Conservation (phyloP, 805 yeast species). For the Candida caryicola region DNA sequence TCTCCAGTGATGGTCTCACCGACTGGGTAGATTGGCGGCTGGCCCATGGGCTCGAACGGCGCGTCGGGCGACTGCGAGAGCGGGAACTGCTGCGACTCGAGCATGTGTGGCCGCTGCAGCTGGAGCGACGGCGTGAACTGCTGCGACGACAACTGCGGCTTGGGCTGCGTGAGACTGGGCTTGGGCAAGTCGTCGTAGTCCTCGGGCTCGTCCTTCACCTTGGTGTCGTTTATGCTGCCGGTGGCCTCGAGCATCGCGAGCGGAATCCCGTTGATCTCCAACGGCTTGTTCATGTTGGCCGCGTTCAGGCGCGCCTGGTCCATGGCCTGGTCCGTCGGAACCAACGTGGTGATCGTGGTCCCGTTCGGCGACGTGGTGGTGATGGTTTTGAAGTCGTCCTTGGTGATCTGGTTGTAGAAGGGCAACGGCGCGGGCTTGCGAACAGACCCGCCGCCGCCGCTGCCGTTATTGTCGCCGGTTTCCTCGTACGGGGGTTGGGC, state of each 20-base stretch:
- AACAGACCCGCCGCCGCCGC: slow-evolving; percentile 12
- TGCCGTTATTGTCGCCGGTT: slow-evolving; percentile 2
- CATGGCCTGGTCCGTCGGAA: slow-evolving; percentile 80
- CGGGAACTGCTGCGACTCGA: slow-evolving; percentile 4
- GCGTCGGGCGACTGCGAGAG: slow-evolving; percentile 3
- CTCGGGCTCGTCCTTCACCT: slow-evolving; percentile 5
- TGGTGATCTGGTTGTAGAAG: slow-evolving; percentile 84
- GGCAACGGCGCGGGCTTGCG: slow-evolving; percentile 70
- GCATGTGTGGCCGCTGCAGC: slow-evolving; percentile 1
- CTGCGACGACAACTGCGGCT: slow-evolving; percentile 1
- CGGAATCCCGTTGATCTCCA: slow-evolving; percentile 68
- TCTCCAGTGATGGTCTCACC: not conserved
- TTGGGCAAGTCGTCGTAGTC: not conserved
- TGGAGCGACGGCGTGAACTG: slow-evolving; percentile 7
- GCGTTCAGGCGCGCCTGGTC: slow-evolving; percentile 57
- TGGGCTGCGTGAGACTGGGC: not conserved
- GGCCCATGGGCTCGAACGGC: not conserved
- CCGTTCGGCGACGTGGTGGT: slow-evolving; percentile 90
- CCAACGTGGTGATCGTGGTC: slow-evolving; percentile 83
- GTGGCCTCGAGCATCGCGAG: slow-evolving; percentile 74
- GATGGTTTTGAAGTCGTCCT: slow-evolving; percentile 82
- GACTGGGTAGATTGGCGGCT: not conserved
- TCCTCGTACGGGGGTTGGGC: slow-evolving; percentile 5
- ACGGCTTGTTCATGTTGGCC: slow-evolving; percentile 51
- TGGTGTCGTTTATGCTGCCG: slow-evolving; percentile 51